phyloP scores from a whole-genome alignment of 2,329 filamentous ascomycete species.

The Cytospora piceicola region DNA sequence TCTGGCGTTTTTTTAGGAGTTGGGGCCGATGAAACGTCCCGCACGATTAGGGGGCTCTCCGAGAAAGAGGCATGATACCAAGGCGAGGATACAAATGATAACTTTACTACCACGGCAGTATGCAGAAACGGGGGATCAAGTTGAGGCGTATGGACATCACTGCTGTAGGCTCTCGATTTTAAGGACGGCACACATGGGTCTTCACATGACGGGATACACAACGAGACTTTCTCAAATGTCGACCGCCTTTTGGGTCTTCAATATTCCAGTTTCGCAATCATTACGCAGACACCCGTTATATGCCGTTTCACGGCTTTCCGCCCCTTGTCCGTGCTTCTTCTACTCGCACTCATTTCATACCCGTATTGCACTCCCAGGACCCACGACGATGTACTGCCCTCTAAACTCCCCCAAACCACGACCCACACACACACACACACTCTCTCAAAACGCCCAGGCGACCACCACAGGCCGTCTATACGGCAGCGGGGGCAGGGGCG shows the following conservation, averaged over 20 bases:
- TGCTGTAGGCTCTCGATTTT: neutral
- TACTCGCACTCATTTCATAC: conserved; percentile 2
- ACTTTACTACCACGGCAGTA: neutral
- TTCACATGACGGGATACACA: neutral
- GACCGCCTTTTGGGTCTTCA: neutral
- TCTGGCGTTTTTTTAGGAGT: conserved; percentile 24
- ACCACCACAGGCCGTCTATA: conserved; percentile 39
- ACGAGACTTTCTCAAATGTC: neutral
- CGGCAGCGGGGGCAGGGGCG: conserved; percentile 39
- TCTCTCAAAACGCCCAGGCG: conserved; percentile 4
- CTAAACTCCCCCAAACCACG: conserved; percentile 9
- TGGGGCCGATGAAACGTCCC: neutral
- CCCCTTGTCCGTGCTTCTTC: conserved; percentile 16
- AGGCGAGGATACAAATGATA: neutral
- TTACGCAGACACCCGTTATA: conserved; percentile 17
- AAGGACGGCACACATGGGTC: neutral
- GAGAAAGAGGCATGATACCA: conserved; percentile 23
- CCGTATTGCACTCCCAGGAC: conserved; percentile 14
- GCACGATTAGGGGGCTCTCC: neutral
- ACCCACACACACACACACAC: neutral
- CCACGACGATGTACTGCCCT: conserved; percentile 11
- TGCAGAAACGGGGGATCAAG: too few species aligned
- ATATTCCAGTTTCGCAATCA: neutral
- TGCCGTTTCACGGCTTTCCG: conserved; percentile 9
- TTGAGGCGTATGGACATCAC: neutral